Base-by-base conservation (phyloP, 345 rosid species). In the Eucalyptus sp. region DNA sequence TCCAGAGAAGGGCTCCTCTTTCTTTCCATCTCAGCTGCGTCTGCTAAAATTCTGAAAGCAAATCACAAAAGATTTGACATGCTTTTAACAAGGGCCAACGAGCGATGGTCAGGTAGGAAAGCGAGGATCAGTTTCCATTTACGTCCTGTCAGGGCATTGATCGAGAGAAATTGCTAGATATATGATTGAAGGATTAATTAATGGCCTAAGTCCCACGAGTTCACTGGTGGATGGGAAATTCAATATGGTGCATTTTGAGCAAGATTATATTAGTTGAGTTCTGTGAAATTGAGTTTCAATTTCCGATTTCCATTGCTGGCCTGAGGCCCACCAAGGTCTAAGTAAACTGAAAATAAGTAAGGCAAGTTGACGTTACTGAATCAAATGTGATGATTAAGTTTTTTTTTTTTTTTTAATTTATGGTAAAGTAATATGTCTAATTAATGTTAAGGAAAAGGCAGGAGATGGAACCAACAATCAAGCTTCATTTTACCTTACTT, bases 21-120 rank as follows among this genome's bases (percentile, higher is more conserved):
- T 12, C 68, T 62, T 29, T 29, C 1, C 68, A 62, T 62, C 68
- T 13, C 13, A 62, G 33, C 3, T 29, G 8, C 33, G 5, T 62
- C 16, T 62, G 8, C 33, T 62, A 29, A 13, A 29, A 62, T 27
- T 27, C n/a, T 58, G 29, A 25, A 25, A 58, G 31, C 8, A 27
- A 27, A 60, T 60, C 68, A 62, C 8, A 29, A 62, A 62, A 62
- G 4, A 62, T 29, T 62, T 62, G 31, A 29, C 9, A 29, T 13
- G 31, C 33, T 10, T 62, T 62, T 50, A 58, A 13, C 31, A 12
- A 7, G 31, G 33, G 16, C 66, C 17, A 29, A 13, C 68, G 4
- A 13, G 0, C 0, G 16, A 62, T 4, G 8, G 7, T 62, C 33
- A 29, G 8, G 13, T 24, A 62, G 31, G 15, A 3, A 29, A 62